Percentiles rank a stretch among this genome's conserved stretches.
Conservation (phyloP, 192 early-diverging fungal species). For the Umbelopsis ramanniana region DNA sequence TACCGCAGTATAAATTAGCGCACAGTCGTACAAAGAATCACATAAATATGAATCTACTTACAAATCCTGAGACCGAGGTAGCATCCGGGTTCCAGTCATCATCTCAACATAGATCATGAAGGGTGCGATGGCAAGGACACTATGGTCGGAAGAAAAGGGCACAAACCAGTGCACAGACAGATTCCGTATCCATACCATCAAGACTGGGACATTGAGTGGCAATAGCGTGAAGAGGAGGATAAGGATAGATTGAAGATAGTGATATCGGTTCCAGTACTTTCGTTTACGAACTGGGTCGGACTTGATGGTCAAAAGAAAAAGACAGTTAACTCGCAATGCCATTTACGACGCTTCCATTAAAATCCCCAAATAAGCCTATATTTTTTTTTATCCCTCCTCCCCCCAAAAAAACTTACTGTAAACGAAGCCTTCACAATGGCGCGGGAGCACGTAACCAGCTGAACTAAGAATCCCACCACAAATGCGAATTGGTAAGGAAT, state of each 20-base stretch:
- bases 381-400: too few relatives aligned
- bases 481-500: slow-evolving; percentile 83
- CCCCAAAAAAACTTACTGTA: slow-evolving; percentile 34
- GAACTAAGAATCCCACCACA: slow-evolving; percentile 63
- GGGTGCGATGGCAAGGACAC: slow-evolving; percentile 58
- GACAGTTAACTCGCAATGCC: too few relatives aligned
- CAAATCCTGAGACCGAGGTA: slow-evolving; percentile 58
- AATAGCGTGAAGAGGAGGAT: slow-evolving; percentile 72
- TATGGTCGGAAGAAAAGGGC: slow-evolving; percentile 79
- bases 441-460: slow-evolving; percentile 53
- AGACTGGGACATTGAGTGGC: slow-evolving; percentile 75
- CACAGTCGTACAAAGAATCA: slow-evolving; percentile 42
- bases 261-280: slow-evolving; percentile 52
- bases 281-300: slow-evolving; percentile 30
- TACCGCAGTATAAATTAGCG: slow-evolving; percentile 40
- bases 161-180: slow-evolving; percentile 81
- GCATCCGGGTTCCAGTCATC: slow-evolving; percentile 52
- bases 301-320: background rate
- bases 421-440: slow-evolving; percentile 37
- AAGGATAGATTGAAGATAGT: slow-evolving; percentile 71
- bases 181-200: slow-evolving; percentile 83
- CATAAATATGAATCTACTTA: slow-evolving; percentile 41
- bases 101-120: slow-evolving; percentile 63
- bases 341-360: too few relatives aligned
- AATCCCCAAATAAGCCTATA: too few relatives aligned